Base-by-base conservation (phyloP, 257 asterid species). In the Asclepias syriaca region DNA sequence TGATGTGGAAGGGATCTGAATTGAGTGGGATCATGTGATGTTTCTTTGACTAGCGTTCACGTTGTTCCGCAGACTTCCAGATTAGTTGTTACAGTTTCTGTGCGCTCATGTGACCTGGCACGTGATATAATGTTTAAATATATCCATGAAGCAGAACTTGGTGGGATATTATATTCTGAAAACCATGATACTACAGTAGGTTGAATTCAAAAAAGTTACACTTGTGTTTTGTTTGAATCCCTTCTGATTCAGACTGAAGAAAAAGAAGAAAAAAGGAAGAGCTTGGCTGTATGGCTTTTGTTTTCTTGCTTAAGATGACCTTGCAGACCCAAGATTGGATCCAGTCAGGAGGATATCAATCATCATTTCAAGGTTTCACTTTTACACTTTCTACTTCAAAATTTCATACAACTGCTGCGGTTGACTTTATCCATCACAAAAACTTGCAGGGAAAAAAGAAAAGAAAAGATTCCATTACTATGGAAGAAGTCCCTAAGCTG, bases 1-100 rank as follows among this genome's bases (percentile, higher is more conserved):
- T 48, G 50, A 37, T 45, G 22, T 55, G 2, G 5, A 37, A 70
- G 55, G 58, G 68, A 74, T 75, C 79, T 55, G 66, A 65, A 40
- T 57, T 11, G 8, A 18, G 73, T 61, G 82, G 82, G 82, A 81
- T 81, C 85, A 81, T 72, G 82, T 81, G 85, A 77, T 68, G 76
- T 14, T 71, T 74, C 56, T 78, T 81, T 72, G 80, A 77, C 85
- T 68, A 55, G 40, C 27, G 49, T 73, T 45, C 40, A 43, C 71
- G 37, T 32, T 50, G 18, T 3, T 1, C 56, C 61, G 18, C 0
- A 3, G 3, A 9, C 56, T 48, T 67, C 21, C 32, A 68, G 29
- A 53, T 73, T 61, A 69, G 72, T 43, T 73, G 67, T 68, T 63
- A 61, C 40, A 68, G 68, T 64, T 78, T 73, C 72, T 22, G 75